A percentile compares a stretch with the other conserved stretches of the same genome.
Conservation (phyloP, 2,329 filamentous ascomycete genomes). For the Zymoseptoria ardabiliae region DNA sequence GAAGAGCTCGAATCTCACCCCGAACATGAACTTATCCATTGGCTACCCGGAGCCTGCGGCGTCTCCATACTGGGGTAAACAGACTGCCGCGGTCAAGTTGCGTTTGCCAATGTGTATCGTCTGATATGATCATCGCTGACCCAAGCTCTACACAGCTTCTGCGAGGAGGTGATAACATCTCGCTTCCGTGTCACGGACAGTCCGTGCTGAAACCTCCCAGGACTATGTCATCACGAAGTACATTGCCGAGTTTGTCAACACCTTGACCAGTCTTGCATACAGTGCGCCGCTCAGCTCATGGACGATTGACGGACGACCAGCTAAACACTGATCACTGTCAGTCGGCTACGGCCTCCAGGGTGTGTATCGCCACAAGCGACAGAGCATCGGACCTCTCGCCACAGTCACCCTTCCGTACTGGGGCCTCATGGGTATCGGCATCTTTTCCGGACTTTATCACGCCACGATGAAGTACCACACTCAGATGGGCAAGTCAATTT, state of each 20-base stretch:
- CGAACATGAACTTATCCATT: not conserved
- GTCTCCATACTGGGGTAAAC: not conserved
- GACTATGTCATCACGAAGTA: conserved; percentile 20
- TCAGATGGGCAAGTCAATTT: conserved; percentile 15
- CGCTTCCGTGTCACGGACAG: not conserved
- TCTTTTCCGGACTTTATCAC: conserved; percentile 20
- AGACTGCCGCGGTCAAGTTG: conserved; percentile 34
- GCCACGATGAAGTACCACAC: conserved; percentile 22
- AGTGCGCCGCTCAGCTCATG: conserved; percentile 5
- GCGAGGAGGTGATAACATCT: conserved; percentile 15
- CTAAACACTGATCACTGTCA: not conserved
- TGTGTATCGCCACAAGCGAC: conserved; percentile 18
- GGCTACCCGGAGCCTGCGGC: not conserved
- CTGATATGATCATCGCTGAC: not conserved
- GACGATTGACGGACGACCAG: not conserved
- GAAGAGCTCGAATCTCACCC: not conserved
- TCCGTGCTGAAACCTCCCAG: conserved; percentile 1
- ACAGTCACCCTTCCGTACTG: conserved; percentile 21
- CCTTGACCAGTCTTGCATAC: conserved; percentile 20
- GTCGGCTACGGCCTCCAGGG: conserved; percentile 21
- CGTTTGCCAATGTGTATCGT: not conserved
- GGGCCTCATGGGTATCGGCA: conserved; percentile 19
- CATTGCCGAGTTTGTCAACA: conserved; percentile 24
- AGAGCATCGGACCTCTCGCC: conserved; percentile 13
- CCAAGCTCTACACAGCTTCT: conserved; percentile 14